Base-by-base conservation (phyloP, 306 rosid genomes). In the Vigna trinervia region DNA sequence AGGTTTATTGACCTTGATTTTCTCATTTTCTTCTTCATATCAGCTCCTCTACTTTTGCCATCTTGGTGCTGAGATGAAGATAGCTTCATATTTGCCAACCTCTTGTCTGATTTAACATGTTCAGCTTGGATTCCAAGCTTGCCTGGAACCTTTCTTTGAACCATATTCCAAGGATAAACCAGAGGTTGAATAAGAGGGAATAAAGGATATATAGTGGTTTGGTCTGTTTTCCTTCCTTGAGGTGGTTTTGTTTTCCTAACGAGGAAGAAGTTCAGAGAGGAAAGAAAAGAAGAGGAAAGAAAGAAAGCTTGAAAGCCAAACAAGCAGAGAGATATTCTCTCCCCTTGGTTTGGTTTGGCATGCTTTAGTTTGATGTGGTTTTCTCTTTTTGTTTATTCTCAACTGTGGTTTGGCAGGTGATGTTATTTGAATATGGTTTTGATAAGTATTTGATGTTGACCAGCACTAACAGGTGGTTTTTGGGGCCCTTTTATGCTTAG, bases 11-110 rank as follows among this genome's bases (percentile, higher is more conserved):
- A 73, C 78, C 81, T 85, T 52, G 97, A 69, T 59, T 91, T 92
- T 84, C 85, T 95, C 90, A 92, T 89, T 80, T 88, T 92, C 87
- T 84, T 95, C 92, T 88, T 95, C 89, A 90, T 83, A 57, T 92
- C 99, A 75, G 88, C 78, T 60, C 80, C 91, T 85, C 93, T 83
- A 73, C 6, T 76, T 87, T 86, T 95, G 2, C 85, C 92, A 80
- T 92, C 98, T 41, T 84, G 89, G 74, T 80, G 60, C 56, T 86
- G 93, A 51, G 87, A 83, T 61, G 86, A 80, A 71, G 86, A 82
- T 34, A 76, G 65, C 69, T 87, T 89, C 52, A 86, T 64, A 86
- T 80, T 88, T 41, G 84, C 77, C 67, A 84, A 76, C 66, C 36
- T 78, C 84, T 78, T 90, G 17, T 91, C 90, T 10, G 83, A 82